These are phyloP conservation scores for Testicularia cyperi DNA, from an alignment of 1,284 basidiomycete species.

Conservation along the genomic window DNA sequence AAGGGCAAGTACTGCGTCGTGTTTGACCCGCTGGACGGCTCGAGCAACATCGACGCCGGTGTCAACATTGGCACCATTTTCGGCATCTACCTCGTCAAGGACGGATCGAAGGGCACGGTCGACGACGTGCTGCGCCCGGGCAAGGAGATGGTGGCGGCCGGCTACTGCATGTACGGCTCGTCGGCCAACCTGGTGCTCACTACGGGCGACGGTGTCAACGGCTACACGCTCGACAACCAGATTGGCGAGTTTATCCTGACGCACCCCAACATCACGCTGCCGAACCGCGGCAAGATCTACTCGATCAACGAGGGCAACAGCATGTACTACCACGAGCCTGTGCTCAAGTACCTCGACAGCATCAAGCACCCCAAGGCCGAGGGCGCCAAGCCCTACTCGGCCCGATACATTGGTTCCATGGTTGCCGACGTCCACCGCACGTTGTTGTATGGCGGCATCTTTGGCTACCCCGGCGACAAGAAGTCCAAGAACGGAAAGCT, in stretches of 20 bases:
- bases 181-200: constrained; percentile 96
- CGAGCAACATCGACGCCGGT: constrained; percentile 99
- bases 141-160: constrained; percentile 95
- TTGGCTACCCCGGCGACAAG: constrained; percentile 97
- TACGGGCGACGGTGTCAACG: constrained; percentile 94
- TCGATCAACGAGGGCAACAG: constrained; percentile 99
- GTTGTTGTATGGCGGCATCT: constrained; percentile 95
- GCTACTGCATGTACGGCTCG: constrained; percentile 82
- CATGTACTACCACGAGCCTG: constrained; percentile 78
- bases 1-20: constrained; percentile 77
- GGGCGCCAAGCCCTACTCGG: constrained; percentile 61
- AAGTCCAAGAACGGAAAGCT: constrained; percentile 96
- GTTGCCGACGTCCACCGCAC: constrained; percentile 97
- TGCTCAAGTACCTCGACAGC: constrained; percentile 78
- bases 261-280: constrained; percentile 94
- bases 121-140: constrained; percentile 90
- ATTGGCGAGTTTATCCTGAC: constrained; percentile 96
- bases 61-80: constrained; percentile 99
- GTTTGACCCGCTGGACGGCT: constrained; percentile 97
- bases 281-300: constrained; percentile 94
- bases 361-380: constrained; percentile 72
- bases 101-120: constrained; percentile 76
- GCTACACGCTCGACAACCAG: constrained; percentile 89
- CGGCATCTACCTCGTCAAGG: constrained; percentile 81
- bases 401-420: constrained; percentile 95